phyloP scores from a whole-genome alignment of 1,139 yeast genomes.

The Yamadazyma jaroonii region DNA sequence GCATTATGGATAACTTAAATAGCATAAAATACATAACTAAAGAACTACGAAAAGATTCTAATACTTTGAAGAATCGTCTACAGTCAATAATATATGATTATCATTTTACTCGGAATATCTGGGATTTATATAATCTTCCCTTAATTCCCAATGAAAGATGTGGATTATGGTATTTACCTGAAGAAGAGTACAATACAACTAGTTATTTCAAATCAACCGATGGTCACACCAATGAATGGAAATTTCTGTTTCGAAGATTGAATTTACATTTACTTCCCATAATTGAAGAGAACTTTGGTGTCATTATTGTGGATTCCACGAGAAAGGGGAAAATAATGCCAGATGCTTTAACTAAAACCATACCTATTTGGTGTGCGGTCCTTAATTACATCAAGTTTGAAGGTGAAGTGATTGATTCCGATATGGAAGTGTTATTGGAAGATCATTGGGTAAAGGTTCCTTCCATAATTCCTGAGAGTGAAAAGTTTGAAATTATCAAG shows the following conservation, averaged over 20 bases:
- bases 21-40: conserved; percentile 27
- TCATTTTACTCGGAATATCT: conserved; percentile 22
- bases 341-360: conserved; percentile 80
- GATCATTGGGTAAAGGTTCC: conserved; percentile 39
- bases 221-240: conserved; percentile 83
- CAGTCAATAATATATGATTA: conserved; percentile 69
- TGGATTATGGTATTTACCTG: conserved; percentile 79
- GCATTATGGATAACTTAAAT: conserved; percentile 7
- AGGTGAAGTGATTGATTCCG: conserved; percentile 13
- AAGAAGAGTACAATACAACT: conserved; percentile 35
- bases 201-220: conserved; percentile 88
- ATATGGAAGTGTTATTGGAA: conserved; percentile 4
- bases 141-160: conserved; percentile 78
- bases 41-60: conserved; percentile 49
- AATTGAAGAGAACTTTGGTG: conserved; percentile 40
- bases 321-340: conserved; percentile 82
- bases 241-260: conserved; percentile 67
- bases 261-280: conserved; percentile 66
- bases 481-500: conserved; percentile 49
- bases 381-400: conserved; percentile 53
- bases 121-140: conserved; percentile 26
- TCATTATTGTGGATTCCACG: conserved; percentile 78
- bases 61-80: conserved; percentile 59
- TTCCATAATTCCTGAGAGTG: conserved; percentile 54
- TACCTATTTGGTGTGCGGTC: conserved; percentile 92